phyloP scores from a whole-genome alignment of 306 rosid species.

The peach (Prunus persica) region Prunus_persica_NCBIv2 NC_034011.1:26917001-26917500 shows the following conservation, averaged over 20 bases:
- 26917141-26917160: neutral
- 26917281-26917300: neutral
- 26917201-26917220: neutral
- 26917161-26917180: neutral
- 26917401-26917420: neutral
- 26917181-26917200: neutral
- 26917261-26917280: neutral
- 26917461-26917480: neutral
- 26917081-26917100: neutral
- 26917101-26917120: neutral
- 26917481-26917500: neutral
- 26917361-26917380: neutral
- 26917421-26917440: neutral
- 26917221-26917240: neutral
- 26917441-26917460: conserved; percentile 38
- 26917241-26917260: neutral
- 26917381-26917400: neutral
- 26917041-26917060: neutral
- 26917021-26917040: neutral
- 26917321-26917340: neutral
- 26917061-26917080: neutral
- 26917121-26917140: neutral
- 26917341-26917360: neutral
- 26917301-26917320: neutral
- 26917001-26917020: no score